These are phyloP conservation scores for Lichtheimia ramosa DNA, from an alignment of 371 early-diverging fungal genomes.

Conservation along the genomic window DNA sequence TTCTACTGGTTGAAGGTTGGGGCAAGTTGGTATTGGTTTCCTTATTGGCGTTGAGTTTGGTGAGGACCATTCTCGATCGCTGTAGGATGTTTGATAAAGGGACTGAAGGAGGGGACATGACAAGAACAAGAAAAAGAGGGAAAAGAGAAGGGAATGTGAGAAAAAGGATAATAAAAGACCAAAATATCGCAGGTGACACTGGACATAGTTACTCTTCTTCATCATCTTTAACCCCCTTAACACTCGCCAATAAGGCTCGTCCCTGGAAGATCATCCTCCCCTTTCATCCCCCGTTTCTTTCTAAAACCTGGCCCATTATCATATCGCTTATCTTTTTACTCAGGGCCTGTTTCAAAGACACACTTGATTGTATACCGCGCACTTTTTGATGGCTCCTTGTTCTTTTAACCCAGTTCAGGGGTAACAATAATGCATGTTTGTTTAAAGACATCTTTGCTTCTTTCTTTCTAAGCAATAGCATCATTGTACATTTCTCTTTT, in stretches of 20 bases:
- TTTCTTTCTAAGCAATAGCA: no score
- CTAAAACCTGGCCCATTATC: slow-evolving; percentile 11
- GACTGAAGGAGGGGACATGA: slow-evolving; percentile 18
- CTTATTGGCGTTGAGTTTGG: slow-evolving; percentile 14
- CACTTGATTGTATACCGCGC: background rate
- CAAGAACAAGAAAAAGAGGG: slow-evolving; percentile 8
- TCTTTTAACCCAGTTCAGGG: no score
- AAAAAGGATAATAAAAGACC: slow-evolving; percentile 5
- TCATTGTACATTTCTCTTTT: no score
- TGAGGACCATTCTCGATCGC: slow-evolving; percentile 21
- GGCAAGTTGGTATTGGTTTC: slow-evolving; percentile 16
- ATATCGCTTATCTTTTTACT: background rate
- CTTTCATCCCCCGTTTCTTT: no score
- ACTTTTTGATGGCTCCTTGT: no score
- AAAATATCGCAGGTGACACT: slow-evolving; percentile 16
- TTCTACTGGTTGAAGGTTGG: slow-evolving; percentile 11
- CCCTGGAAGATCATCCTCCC: no score
- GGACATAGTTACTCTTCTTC: background rate
- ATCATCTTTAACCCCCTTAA: no score
- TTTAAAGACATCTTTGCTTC: no score
- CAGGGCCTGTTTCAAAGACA: slow-evolving; percentile 15
- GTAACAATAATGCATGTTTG: no score
- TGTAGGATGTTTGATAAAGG: slow-evolving; percentile 20
- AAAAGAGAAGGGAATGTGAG: slow-evolving; percentile 6
- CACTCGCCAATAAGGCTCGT: no score